Percentiles rank a stretch among this genome's conserved stretches.
Evolutionary conservation across 768 basidiomycete genomes (phyloP).

Genomic region (Agaricus bisporus): DNA sequence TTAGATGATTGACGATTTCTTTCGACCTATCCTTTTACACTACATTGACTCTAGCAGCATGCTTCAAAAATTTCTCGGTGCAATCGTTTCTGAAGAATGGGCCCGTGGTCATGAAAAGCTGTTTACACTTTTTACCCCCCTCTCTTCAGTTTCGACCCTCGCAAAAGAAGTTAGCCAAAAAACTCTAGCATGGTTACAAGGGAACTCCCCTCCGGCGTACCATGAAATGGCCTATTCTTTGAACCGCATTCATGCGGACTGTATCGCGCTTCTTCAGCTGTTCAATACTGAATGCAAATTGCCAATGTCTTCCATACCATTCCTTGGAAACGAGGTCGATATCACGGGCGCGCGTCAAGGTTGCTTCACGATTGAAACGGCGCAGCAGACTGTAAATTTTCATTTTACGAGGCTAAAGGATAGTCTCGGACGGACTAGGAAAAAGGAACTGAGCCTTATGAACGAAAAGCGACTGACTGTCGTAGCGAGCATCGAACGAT

Average conservation of each 20-base stretch:
- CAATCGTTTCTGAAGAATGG: conserved; percentile 91
- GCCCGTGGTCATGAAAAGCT: conserved; percentile 47
- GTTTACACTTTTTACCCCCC: conserved; percentile 17
- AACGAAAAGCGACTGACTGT: conserved; percentile 71
- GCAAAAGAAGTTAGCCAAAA: conserved; percentile 64
- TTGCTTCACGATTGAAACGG: conserved; percentile 76
- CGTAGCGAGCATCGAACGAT: conserved; percentile 67
- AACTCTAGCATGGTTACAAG: conserved; percentile 70
- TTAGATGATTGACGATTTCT: conserved; percentile 51
- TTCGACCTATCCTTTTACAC: conserved; percentile 69
- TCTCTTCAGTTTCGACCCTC: conserved; percentile 54
- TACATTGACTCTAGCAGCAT: conserved; percentile 87
- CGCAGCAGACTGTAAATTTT: conserved; percentile 59
- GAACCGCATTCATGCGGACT: conserved; percentile 74
- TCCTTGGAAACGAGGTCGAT: conserved; percentile 72
- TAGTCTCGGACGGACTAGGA: conserved; percentile 70
- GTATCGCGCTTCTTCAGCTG: conserved; percentile 70
- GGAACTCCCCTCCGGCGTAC: conserved; percentile 69
- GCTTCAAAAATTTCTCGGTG: conserved; percentile 84
- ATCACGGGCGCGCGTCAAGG: conserved; percentile 56
- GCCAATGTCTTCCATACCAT: conserved; percentile 70
- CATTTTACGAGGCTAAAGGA: conserved; percentile 75
- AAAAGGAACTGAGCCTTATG: conserved; percentile 66
- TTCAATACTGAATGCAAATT: conserved; percentile 88
- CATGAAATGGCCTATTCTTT: conserved; percentile 87